These are phyloP conservation scores for Bjerkandera adusta DNA, from an alignment of 1,284 basidiomycete genomes.

Conservation along the genomic window DNA sequence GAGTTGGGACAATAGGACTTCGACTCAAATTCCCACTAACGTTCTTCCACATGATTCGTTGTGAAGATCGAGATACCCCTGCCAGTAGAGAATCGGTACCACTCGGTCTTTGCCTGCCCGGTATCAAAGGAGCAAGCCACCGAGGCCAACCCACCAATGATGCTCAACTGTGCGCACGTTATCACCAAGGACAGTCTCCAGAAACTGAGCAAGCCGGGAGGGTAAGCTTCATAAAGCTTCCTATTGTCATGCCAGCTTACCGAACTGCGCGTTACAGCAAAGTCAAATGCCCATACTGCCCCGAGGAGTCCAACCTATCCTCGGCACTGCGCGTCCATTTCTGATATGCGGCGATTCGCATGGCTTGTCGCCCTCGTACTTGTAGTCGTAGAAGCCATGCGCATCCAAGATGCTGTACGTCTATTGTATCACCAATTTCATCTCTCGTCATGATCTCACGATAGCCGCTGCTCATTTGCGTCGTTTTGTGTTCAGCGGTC, in stretches of 20 bases:
- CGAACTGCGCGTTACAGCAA: constrained; percentile 45
- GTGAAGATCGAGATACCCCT: constrained; percentile 87
- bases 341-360: constrained; percentile 34
- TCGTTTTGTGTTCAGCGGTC: constrained; percentile 7
- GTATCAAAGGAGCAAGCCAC: constrained; percentile 98
- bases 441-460: constrained; percentile 7
- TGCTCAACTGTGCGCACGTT: constrained; percentile 95
- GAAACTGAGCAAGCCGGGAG: constrained; percentile 82
- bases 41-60: background rate
- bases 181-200: constrained; percentile 86
- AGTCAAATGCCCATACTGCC: constrained; percentile 90
- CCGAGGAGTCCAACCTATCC: constrained; percentile 62
- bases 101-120: constrained; percentile 96
- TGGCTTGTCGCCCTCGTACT: constrained; percentile 9
- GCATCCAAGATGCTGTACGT: constrained; percentile 11
- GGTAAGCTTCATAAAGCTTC: constrained; percentile 49
- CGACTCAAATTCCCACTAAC: background rate
- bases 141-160: constrained; percentile 94
- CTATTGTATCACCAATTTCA: constrained; percentile 11
- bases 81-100: constrained; percentile 83
- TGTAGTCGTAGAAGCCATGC: constrained; percentile 15
- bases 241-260: background rate
- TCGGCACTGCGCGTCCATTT: constrained; percentile 73
- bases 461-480: constrained; percentile 1
- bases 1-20: constrained; percentile 14